Evolutionary conservation across 257 asterid genomes (phyloP).

Genomic region (Primulina huaijiensis): DNA sequence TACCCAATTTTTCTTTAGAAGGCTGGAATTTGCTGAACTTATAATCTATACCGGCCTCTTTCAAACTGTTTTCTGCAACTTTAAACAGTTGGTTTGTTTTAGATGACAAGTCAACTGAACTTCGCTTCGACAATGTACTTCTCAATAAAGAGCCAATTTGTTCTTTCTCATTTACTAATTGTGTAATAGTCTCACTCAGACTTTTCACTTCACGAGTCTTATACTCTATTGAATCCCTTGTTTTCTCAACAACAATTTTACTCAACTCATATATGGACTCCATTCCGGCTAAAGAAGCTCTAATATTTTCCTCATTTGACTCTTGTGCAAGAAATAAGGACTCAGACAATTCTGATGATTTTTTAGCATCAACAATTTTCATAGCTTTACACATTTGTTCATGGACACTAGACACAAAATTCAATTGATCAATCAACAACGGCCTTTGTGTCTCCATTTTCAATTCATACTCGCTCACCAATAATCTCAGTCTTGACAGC

Average conservation of each 20-base stretch:
- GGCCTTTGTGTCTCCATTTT: constrained; percentile 59
- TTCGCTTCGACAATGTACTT: constrained; percentile 77
- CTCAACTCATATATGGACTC: constrained; percentile 78
- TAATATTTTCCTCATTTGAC: constrained; percentile 85
- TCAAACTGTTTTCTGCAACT: constrained; percentile 87
- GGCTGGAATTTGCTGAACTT: constrained; percentile 54
- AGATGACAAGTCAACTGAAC: constrained; percentile 71
- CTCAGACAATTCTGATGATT: constrained; percentile 72
- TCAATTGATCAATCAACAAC: constrained; percentile 71
- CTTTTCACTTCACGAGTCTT: constrained; percentile 60
- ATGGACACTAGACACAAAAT: constrained; percentile 62
- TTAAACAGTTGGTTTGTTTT: constrained; percentile 80
- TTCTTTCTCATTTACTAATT: constrained; percentile 77
- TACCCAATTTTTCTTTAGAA: constrained; percentile 41
- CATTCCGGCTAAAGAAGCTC: constrained; percentile 88
- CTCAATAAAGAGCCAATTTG: constrained; percentile 83
- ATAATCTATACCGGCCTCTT: constrained; percentile 85
- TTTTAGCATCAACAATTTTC: constrained; percentile 71
- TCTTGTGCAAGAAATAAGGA: constrained; percentile 86
- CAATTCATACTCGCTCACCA: constrained; percentile 54
- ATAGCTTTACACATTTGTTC: constrained; percentile 59
- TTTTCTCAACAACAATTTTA: constrained; percentile 61
- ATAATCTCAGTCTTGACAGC: constrained; percentile 45
- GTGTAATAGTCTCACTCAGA: constrained; percentile 63
- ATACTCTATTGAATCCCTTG: constrained; percentile 65